Evolutionary conservation across 2,329 filamentous ascomycete species (phyloP).

Genomic region (Phaeosphaeriaceae sp.): DNA sequence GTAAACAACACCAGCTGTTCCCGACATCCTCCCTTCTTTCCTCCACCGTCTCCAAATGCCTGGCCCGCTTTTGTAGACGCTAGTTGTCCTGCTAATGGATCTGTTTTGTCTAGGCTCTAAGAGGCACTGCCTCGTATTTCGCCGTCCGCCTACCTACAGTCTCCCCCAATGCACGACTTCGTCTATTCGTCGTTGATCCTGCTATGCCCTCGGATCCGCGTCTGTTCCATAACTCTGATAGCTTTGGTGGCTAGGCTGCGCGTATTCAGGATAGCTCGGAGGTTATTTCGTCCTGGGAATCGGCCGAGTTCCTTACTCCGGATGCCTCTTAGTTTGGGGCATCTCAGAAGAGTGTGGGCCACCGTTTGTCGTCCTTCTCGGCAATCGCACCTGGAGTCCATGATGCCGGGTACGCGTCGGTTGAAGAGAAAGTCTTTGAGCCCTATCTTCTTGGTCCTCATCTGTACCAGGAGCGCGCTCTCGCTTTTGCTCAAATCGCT

Average conservation of each 20-base stretch:
- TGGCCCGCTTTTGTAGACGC: no score
- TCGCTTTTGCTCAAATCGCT: constrained; percentile 14
- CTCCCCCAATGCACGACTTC: no score
- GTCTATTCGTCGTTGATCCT: no score
- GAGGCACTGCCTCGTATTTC: no score
- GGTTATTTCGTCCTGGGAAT: constrained; percentile 19
- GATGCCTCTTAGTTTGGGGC: constrained; percentile 18
- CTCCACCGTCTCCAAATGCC: no score
- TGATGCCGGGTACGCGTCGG: constrained; percentile 14
- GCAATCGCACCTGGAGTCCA: constrained; percentile 17
- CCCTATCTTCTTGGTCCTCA: constrained; percentile 22
- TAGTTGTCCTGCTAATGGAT: no score
- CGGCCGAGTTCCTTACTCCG: constrained; percentile 15
- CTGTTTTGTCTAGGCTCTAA: no score
- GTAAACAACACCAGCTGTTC: no score
- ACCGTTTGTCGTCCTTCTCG: constrained; percentile 20
- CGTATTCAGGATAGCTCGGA: constrained; percentile 17
- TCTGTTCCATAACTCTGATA: constrained; percentile 22
- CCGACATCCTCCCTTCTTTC: no score
- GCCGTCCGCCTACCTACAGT: no score
- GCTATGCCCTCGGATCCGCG: constrained; percentile 27
- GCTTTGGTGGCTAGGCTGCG: constrained; percentile 22
- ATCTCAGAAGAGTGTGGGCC: constrained; percentile 19
- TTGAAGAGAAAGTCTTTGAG: constrained; percentile 23
- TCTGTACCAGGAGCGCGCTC: constrained; percentile 1